These are phyloP conservation scores for Cyberlindnera lachancei DNA, from an alignment of 805 yeast genomes.

Conservation along the genomic window DNA sequence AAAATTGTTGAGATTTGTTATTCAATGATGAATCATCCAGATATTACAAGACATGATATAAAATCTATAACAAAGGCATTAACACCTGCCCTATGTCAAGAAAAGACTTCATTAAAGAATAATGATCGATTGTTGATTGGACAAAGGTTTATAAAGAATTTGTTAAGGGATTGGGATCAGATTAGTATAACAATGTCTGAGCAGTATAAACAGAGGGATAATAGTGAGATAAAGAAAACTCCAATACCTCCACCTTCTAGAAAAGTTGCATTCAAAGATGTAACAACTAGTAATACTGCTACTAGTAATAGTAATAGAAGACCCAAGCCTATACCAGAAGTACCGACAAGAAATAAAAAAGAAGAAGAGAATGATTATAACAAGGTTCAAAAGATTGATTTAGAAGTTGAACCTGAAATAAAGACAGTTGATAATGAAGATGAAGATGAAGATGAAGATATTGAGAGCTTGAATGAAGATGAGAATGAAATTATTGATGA, in stretches of 20 bases:
- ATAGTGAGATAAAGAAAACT: no score
- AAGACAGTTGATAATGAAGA: background rate
- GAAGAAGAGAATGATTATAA: background rate
- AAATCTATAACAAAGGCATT: slow-evolving; percentile 19
- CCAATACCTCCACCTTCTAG: slow-evolving; percentile 10
- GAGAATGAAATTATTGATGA: background rate
- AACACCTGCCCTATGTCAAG: slow-evolving; percentile 48
- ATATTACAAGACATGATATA: slow-evolving; percentile 35
- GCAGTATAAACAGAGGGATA: slow-evolving; percentile 1
- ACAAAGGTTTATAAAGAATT: slow-evolving; percentile 43
- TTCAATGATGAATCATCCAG: slow-evolving; percentile 30
- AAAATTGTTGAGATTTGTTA: slow-evolving; percentile 41
- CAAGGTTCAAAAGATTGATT: background rate
- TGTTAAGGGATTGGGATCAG: slow-evolving; percentile 41
- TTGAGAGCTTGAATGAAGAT: background rate
- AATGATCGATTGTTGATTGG: slow-evolving; percentile 44
- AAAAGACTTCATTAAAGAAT: slow-evolving; percentile 32
- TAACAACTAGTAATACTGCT: background rate
- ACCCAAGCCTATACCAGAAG: slow-evolving; percentile 11
- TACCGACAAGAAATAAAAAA: slow-evolving; percentile 4
- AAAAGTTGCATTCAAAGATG: slow-evolving; percentile 6
- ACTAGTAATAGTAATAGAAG: slow-evolving; percentile 3
- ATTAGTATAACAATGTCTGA: slow-evolving; percentile 2
- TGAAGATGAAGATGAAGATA: background rate
- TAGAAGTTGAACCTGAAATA: background rate